A percentile compares a stretch with the other conserved stretches of the same genome.
phyloP scores from a whole-genome alignment of 1,139 yeast genomes.

The Suhomyces choctaworum region DNA sequence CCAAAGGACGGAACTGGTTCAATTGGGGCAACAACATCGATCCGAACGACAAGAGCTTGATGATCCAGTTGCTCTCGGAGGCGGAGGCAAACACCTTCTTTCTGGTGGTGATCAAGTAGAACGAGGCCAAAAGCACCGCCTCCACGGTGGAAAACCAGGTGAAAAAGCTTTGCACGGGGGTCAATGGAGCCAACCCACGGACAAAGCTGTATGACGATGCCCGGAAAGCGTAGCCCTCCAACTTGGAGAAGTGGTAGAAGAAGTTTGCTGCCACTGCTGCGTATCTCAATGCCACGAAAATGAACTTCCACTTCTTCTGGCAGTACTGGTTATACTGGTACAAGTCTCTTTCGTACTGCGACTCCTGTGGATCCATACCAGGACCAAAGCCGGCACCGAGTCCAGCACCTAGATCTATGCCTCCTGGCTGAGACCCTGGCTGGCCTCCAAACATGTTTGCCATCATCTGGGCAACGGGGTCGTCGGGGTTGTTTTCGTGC shows the following conservation, averaged over 20 bases:
- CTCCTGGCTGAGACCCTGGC: constrained; percentile 10
- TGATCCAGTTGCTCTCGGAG: constrained; percentile 28
- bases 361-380: constrained; percentile 19
- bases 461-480: constrained; percentile 39
- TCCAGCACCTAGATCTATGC: constrained; percentile 14
- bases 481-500: constrained; percentile 14
- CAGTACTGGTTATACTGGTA: constrained; percentile 34
- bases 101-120: constrained; percentile 31
- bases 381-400: background rate
- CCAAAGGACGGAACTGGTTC: constrained; percentile 29
- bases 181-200: constrained; percentile 22
- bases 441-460: constrained; percentile 17
- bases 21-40: constrained; percentile 41
- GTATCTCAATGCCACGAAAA: constrained; percentile 35
- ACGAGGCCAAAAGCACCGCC: constrained; percentile 35
- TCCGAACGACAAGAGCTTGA: constrained; percentile 35
- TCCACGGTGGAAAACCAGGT: constrained; percentile 36
- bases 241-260: constrained; percentile 31
- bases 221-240: constrained; percentile 24
- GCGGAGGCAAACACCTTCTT: constrained; percentile 27
- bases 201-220: constrained; percentile 35
- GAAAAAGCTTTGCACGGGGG: constrained; percentile 26
- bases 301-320: constrained; percentile 34
- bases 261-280: constrained; percentile 32
- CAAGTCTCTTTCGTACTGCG: constrained; percentile 33